Evolutionary conservation across 805 yeast species (phyloP), one percentile per base, ranked within the genome.

Genomic region (Saccharomycopsis babjevae): DNA sequence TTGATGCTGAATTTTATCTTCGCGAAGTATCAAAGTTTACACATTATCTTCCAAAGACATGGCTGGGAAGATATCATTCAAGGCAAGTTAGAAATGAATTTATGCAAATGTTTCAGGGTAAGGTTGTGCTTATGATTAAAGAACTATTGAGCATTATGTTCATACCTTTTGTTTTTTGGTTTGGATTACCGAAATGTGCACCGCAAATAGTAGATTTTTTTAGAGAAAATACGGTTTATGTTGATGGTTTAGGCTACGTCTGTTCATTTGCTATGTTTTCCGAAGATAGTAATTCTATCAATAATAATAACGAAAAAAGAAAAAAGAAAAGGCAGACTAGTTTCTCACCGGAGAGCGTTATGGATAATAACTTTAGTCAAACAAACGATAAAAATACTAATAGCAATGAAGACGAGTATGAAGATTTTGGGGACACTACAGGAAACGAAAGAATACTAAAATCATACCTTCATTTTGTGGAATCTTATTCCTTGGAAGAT

Each of bases 241-340:
- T 92, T 56, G 97, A 92, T 74, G 98, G 97, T 0, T 76, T 94
- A 50, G 99, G 99, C 0, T 87, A 92, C 68, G 96, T 94, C 43
- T 93, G 98, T 69, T 85, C 89, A 36, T 90, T 86, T 77, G 98
- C 98, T 1, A 89, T 89, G 85, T 94, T 94, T 73, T 86, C 89
- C 66, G 63, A 66, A 61, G 61, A 66, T 60, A 57, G 52, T 3
- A 52, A 59, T 20, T 25, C 60, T 7, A 38, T 59, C 46, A 62
- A 61, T 56, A 64, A 65, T 59, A 63, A 55, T 42, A 54, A 56
- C 56, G 59, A 59, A 34, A 58, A 65, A 64, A 55, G 55, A 54
- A 57, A 59, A 15, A 54, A 59, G 54, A 57, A 50, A 62, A 62
- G 57, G 64, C 65, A 58, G 64, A 64, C 38, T 60, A 59, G 22